Evolutionary conservation across 306 rosid genomes (phyloP).

Genomic region (Cucumis melo): DNA sequence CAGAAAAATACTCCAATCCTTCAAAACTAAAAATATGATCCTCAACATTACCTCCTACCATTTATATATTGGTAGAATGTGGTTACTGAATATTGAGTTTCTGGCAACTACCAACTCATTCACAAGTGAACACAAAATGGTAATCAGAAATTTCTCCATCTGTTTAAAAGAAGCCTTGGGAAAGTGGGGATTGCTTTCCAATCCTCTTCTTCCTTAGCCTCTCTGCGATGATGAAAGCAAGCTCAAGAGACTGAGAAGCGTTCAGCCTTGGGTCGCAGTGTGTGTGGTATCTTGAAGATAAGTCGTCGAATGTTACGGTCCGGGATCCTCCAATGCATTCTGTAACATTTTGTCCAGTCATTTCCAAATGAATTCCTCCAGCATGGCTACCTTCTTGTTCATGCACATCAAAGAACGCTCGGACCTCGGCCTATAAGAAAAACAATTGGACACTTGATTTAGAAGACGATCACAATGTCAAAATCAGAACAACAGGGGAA

Average conservation of each 20-base stretch:
- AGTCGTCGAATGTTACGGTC: constrained; percentile 58
- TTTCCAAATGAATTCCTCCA: constrained; percentile 65
- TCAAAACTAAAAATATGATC: constrained; percentile 1
- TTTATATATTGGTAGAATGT: neutral
- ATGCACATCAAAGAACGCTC: constrained; percentile 73
- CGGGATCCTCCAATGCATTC: constrained; percentile 77
- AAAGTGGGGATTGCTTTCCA: constrained; percentile 23
- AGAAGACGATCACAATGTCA: neutral
- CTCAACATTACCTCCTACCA: neutral
- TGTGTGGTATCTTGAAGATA: constrained; percentile 66
- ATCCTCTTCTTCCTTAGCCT: constrained; percentile 65
- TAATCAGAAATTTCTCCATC: neutral
- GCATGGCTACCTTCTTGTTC: constrained; percentile 79
- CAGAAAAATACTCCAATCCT: neutral
- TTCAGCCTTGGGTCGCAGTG: constrained; percentile 69
- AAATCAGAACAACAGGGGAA: neutral
- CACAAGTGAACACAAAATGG: neutral
- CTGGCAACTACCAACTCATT: neutral
- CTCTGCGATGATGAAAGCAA: constrained; percentile 54
- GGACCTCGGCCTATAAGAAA: constrained; percentile 44
- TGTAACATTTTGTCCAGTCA: constrained; percentile 74
- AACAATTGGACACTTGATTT: neutral
- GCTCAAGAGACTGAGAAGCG: constrained; percentile 72
- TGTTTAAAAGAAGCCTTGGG: constrained; percentile 8
- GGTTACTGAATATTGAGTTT: neutral